Percentiles rank a stretch among this genome's conserved stretches.
phyloP scores from a whole-genome alignment of 176 grass and related monocot genomes.

The Oryza meyeriana region DNA sequence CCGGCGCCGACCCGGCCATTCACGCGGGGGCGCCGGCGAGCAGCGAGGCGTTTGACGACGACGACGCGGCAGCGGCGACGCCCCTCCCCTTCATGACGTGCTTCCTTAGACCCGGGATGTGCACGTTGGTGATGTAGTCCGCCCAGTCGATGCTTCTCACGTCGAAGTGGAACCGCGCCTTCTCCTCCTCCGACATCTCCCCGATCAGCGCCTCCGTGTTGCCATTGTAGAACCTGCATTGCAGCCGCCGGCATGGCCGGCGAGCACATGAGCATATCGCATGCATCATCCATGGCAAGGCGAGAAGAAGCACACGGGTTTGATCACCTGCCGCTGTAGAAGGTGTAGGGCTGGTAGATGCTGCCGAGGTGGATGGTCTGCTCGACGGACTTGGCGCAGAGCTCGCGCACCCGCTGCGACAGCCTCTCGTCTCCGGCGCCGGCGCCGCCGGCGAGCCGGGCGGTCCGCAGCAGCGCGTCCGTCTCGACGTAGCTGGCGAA shows the following conservation, averaged over 20 bases:
- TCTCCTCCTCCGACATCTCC: constrained; percentile 74
- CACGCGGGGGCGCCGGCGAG: constrained; percentile 31
- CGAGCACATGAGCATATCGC: neutral
- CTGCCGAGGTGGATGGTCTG: constrained; percentile 74
- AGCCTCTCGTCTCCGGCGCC: constrained; percentile 14
- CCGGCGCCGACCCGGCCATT: neutral
- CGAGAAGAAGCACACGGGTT: neutral
- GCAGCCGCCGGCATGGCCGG: neutral
- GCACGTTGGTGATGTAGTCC: constrained; percentile 81
- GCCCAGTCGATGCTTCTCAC: constrained; percentile 76
- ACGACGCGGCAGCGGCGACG: neutral
- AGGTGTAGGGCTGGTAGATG: constrained; percentile 93
- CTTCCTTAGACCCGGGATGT: constrained; percentile 86
- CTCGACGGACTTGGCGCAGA: constrained; percentile 70
- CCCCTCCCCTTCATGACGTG: constrained; percentile 89
- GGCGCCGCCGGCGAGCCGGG: neutral
- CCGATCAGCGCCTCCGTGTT: constrained; percentile 62
- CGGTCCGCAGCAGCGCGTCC: constrained; percentile 57
- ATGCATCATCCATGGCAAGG: no score
- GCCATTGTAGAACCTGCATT: constrained; percentile 65
- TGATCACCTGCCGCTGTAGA: constrained; percentile 76
- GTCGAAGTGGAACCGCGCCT: constrained; percentile 64
- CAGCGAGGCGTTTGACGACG: constrained; percentile 11
- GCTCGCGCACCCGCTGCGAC: constrained; percentile 38
- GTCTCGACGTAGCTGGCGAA: constrained; percentile 64